Percentiles rank a stretch among this genome's conserved stretches.
Evolutionary conservation across 1,284 basidiomycete genomes (phyloP).

Genomic region (Wolfiporia cocos): DNA sequence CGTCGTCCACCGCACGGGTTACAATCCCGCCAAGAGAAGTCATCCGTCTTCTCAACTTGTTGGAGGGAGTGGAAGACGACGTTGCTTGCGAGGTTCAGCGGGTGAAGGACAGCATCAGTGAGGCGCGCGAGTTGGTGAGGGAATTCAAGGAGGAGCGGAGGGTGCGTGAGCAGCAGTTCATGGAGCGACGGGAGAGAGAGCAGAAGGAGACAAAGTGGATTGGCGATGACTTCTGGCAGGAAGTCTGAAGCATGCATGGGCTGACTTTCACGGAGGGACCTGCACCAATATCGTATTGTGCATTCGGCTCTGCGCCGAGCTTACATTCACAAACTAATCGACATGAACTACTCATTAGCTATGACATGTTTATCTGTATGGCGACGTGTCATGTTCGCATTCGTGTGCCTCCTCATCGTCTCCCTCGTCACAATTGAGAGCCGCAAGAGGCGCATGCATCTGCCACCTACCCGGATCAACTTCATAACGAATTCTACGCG

Average conservation of each 20-base stretch:
- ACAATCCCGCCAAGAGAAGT: conserved; percentile 21
- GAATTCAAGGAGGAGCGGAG: conserved; percentile 23
- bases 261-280: too few species aligned
- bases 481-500: too few species aligned
- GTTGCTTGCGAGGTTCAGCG: conserved; percentile 32
- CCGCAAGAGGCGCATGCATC: too few species aligned
- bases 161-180: conserved; percentile 15
- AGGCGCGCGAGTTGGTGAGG: conserved; percentile 26
- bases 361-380: too few species aligned
- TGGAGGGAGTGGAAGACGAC: conserved; percentile 33
- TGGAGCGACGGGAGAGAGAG: conserved; percentile 18
- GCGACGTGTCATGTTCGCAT: too few species aligned
- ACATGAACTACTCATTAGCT: too few species aligned
- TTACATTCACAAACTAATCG: too few species aligned
- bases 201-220: conserved; percentile 21
- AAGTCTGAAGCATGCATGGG: conserved; percentile 4
- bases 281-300: too few species aligned
- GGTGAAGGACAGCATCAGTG: conserved; percentile 31
- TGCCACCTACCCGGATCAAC: too few species aligned
- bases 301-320: too few species aligned
- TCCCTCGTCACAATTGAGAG: too few species aligned
- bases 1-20: not conserved
- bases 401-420: too few species aligned
- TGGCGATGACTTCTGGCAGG: conserved; percentile 28
- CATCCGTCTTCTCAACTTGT: conserved; percentile 28